Conservation (phyloP, 2,329 filamentous ascomycete genomes). For the Pseudogymnoascus sp. region DNA sequence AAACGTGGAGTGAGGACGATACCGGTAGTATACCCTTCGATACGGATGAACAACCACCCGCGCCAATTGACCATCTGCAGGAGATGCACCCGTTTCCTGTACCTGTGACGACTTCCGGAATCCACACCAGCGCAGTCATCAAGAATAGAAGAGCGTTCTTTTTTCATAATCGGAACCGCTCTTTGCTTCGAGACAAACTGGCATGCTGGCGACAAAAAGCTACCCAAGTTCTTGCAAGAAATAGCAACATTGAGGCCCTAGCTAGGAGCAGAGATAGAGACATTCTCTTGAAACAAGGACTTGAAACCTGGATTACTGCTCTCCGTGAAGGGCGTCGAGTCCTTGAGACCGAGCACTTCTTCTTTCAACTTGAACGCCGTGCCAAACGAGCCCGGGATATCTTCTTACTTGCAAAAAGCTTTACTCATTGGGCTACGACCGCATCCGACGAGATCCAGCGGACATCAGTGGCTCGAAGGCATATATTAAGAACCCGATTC, state of each 20-base stretch:
- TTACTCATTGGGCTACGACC: constrained; percentile 61
- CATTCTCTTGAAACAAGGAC: constrained; percentile 43
- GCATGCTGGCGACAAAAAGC: constrained; percentile 22
- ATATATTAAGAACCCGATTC: constrained; percentile 60
- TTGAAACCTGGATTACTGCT: constrained; percentile 41
- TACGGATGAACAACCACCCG: neutral
- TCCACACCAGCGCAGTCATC: neutral
- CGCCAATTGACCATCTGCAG: neutral
- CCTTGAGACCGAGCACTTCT: constrained; percentile 43
- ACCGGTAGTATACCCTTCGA: neutral
- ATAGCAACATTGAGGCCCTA: constrained; percentile 32
- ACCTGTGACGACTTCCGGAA: neutral
- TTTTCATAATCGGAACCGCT: neutral
- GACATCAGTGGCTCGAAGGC: constrained; percentile 59
- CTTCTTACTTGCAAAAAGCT: constrained; percentile 55
- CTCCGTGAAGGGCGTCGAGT: constrained; percentile 20
- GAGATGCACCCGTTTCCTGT: neutral
- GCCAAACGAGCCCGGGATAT: constrained; percentile 57
- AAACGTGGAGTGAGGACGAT: neutral
- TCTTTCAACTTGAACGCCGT: constrained; percentile 46
- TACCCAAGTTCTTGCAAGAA: constrained; percentile 28
- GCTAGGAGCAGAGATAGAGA: constrained; percentile 42
- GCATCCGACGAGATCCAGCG: constrained; percentile 57
- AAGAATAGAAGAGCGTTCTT: neutral
- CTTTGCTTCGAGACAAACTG: neutral